These are phyloP conservation scores for Hypoxylon sp. DNA, from an alignment of 2,329 filamentous ascomycete species.

Conservation along the genomic window DNA sequence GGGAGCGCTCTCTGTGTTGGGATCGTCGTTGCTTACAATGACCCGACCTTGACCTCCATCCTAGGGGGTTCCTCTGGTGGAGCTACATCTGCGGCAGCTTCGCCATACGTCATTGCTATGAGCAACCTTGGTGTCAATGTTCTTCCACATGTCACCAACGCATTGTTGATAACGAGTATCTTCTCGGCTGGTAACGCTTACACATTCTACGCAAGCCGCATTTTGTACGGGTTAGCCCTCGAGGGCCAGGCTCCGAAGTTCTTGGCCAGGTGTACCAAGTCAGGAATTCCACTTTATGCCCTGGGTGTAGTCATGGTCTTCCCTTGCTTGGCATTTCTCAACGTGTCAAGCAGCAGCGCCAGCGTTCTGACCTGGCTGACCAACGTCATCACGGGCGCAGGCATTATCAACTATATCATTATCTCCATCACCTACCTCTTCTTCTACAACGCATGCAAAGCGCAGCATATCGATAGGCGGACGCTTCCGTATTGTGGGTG, in stretches of 20 bases:
- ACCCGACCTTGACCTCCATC: conserved; percentile 67
- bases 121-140: conserved; percentile 63
- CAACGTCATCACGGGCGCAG: conserved; percentile 39
- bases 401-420: conserved; percentile 41
- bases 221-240: conserved; percentile 68
- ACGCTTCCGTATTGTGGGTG: conserved; percentile 69
- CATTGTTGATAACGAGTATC: conserved; percentile 68
- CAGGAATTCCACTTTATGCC: conserved; percentile 73
- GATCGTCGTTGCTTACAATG: conserved; percentile 72
- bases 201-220: conserved; percentile 70
- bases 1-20: conserved; percentile 73
- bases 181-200: conserved; percentile 73
- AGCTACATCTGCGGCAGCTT: conserved; percentile 61
- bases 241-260: conserved; percentile 67
- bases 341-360: conserved; percentile 46
- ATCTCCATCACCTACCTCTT: conserved; percentile 64
- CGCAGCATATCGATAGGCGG: conserved; percentile 64
- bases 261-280: conserved; percentile 65
- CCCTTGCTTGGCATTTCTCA: conserved; percentile 69
- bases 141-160: conserved; percentile 71
- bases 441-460: conserved; percentile 67
- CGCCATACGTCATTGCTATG: conserved; percentile 68
- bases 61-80: conserved; percentile 9
- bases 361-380: conserved; percentile 34
- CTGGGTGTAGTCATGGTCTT: conserved; percentile 65